phyloP scores from a whole-genome alignment of 768 basidiomycete species.

The Coprinopsis sp. region DNA sequence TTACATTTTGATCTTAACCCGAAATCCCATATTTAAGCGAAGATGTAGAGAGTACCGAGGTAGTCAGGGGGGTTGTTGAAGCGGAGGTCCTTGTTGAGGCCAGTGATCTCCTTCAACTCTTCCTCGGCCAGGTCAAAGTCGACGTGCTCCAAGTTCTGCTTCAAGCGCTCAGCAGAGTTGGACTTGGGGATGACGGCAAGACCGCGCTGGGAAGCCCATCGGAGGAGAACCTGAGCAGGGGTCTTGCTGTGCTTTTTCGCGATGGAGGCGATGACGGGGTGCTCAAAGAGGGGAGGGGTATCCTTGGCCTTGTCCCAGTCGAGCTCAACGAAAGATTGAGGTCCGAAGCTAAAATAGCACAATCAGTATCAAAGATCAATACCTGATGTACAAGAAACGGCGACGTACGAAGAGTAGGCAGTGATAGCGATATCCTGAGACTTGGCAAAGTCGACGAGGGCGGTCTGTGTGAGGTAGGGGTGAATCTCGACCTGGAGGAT shows the following conservation, averaged over 20 bases:
- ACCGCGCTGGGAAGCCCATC: conserved; percentile 75
- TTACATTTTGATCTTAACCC: background rate
- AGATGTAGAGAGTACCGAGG: conserved; percentile 6
- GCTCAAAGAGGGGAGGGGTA: conserved; percentile 47
- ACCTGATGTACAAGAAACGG: conserved; percentile 14
- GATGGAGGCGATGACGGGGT: conserved; percentile 38
- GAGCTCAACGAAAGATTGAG: conserved; percentile 58
- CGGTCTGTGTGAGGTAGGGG: conserved; percentile 62
- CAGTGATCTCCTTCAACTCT: conserved; percentile 54
- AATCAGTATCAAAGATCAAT: conserved; percentile 7
- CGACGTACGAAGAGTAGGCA: conserved; percentile 52
- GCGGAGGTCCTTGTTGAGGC: conserved; percentile 43
- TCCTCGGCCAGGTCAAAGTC: conserved; percentile 48
- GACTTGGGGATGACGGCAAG: conserved; percentile 77
- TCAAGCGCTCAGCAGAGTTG: conserved; percentile 41
- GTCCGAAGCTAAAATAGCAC: conserved; percentile 15
- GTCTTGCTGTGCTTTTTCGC: conserved; percentile 50
- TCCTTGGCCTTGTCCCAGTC: conserved; percentile 52
- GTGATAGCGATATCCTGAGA: conserved; percentile 56
- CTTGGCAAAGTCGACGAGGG: conserved; percentile 52
- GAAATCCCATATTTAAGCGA: background rate
- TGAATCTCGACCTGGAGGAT: conserved; percentile 70
- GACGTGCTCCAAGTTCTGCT: conserved; percentile 42
- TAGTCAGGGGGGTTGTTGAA: conserved; percentile 6
- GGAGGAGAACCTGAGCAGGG: conserved; percentile 66